phyloP scores from a whole-genome alignment of 768 basidiomycete genomes.

The Boletus rubroflammeus region DNA sequence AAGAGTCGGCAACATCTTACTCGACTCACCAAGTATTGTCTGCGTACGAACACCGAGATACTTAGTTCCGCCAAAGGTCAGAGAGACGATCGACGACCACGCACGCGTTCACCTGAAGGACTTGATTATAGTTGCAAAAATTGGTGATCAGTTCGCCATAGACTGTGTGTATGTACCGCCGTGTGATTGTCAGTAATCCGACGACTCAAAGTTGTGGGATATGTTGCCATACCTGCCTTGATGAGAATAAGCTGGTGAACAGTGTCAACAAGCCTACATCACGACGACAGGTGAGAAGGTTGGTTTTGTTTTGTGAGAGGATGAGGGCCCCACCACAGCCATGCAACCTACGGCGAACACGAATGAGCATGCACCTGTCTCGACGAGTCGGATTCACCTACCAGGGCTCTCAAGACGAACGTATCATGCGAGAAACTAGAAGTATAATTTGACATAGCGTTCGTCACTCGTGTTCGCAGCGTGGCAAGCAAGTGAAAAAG shows the following conservation, averaged over 20 bases:
- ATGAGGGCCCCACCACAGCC: slow-evolving; percentile 12
- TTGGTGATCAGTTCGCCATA: slow-evolving; percentile 13
- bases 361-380: neutral
- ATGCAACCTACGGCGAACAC: slow-evolving; percentile 8
- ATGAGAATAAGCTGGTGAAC: slow-evolving; percentile 15
- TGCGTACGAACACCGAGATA: neutral
- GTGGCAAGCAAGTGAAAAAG: neutral
- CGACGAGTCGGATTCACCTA: neutral
- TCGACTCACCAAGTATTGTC: slow-evolving; percentile 16
- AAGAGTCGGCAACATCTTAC: neutral
- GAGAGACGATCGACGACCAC: neutral
- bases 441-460: neutral
- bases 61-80: neutral
- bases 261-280: slow-evolving; percentile 13
- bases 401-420: slow-evolving; percentile 7
- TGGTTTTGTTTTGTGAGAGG: neutral
- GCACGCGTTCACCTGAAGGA: slow-evolving; percentile 7
- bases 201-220: neutral
- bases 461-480: neutral
- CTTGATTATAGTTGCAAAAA: slow-evolving; percentile 12
- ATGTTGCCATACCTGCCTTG: slow-evolving; percentile 13
- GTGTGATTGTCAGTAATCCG: slow-evolving; percentile 1
- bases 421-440: slow-evolving; percentile 9
- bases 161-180: neutral
- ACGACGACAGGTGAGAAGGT: neutral